Percentiles rank a stretch among this genome's conserved stretches.
These are phyloP conservation scores for Blastobotrys malaysiensis DNA, from an alignment of 1,139 yeast species.

Conservation along the genomic window DNA sequence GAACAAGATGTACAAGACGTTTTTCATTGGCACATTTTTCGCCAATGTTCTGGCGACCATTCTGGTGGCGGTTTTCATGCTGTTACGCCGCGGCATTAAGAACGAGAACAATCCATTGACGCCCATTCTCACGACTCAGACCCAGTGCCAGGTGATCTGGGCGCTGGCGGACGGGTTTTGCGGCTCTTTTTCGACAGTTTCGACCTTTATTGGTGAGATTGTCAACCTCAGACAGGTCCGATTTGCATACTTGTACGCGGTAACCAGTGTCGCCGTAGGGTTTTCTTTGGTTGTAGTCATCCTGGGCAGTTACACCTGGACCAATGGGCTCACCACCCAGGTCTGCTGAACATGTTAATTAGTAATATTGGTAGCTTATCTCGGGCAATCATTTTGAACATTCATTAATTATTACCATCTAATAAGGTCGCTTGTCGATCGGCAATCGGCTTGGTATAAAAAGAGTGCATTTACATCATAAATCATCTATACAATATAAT, in stretches of 20 bases:
- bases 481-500: background rate
- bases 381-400: too few relatives aligned
- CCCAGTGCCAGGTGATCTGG: slow-evolving; percentile 47
- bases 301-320: slow-evolving; percentile 48
- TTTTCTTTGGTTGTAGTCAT: slow-evolving; percentile 39
- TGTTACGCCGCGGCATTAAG: slow-evolving; percentile 45
- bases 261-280: slow-evolving; percentile 33
- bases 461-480: background rate
- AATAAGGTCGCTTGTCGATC: too few relatives aligned
- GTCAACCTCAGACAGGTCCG: slow-evolving; percentile 33
- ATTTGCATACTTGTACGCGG: slow-evolving; percentile 40
- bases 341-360: background rate
- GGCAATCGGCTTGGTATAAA: too few relatives aligned
- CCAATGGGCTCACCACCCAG: slow-evolving; percentile 31
- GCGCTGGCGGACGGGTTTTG: slow-evolving; percentile 70
- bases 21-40: slow-evolving; percentile 70
- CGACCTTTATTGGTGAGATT: slow-evolving; percentile 70
- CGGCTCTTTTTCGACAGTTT: slow-evolving; percentile 71
- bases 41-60: slow-evolving; percentile 60
- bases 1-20: slow-evolving; percentile 37
- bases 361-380: too few relatives aligned
- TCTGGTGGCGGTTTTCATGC: slow-evolving; percentile 49
- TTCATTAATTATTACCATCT: too few relatives aligned
- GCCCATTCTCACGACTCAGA: slow-evolving; percentile 32
- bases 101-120: background rate